Percentiles rank a stretch among this genome's conserved stretches.
phyloP scores from a whole-genome alignment of 148 eudicot species.

The Nyssa sinensis region DNA sequence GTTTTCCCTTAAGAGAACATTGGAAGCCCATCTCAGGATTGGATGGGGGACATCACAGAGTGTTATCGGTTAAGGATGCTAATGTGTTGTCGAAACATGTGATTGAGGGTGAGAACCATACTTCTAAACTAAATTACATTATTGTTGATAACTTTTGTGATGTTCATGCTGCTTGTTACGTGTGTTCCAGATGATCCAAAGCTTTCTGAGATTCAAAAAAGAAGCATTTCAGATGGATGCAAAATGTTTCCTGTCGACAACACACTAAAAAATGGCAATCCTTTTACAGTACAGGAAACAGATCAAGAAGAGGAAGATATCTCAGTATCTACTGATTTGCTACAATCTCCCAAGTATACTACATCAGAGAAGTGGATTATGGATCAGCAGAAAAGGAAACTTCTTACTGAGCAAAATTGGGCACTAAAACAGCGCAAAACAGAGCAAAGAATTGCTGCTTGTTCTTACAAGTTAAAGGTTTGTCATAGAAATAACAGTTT shows the following conservation, averaged over 20 bases:
- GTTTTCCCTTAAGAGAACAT: constrained; percentile 29
- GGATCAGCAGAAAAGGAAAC: constrained; percentile 66
- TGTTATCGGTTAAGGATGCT: constrained; percentile 39
- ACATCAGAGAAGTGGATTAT: constrained; percentile 82
- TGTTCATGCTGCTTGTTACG: constrained; percentile 16
- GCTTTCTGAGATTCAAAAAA: constrained; percentile 25
- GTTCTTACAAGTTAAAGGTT: constrained; percentile 77
- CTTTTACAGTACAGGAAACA: constrained; percentile 31
- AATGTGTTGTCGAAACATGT: constrained; percentile 30
- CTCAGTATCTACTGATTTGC: constrained; percentile 33
- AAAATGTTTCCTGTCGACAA: constrained; percentile 29
- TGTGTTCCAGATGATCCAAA: constrained; percentile 31
- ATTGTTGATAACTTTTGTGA: constrained; percentile 13
- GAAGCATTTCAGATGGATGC: constrained; percentile 33
- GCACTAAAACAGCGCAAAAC: constrained; percentile 66
- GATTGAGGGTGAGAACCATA: constrained; percentile 38
- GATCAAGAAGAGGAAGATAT: constrained; percentile 53
- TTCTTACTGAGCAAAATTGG: constrained; percentile 57
- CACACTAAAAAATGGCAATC: constrained; percentile 29
- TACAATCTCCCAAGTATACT: constrained; percentile 61
- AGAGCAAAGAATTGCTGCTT: constrained; percentile 56
- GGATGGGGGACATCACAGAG: constrained; percentile 38
- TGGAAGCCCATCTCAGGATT: constrained; percentile 48
- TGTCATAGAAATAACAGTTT: too few relatives aligned
- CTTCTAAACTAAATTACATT: not conserved